Evolutionary conservation across 148 eudicot species (phyloP), one percentile per base, ranked within the genome.

Genomic region (Simmondsia chinensis): DNA sequence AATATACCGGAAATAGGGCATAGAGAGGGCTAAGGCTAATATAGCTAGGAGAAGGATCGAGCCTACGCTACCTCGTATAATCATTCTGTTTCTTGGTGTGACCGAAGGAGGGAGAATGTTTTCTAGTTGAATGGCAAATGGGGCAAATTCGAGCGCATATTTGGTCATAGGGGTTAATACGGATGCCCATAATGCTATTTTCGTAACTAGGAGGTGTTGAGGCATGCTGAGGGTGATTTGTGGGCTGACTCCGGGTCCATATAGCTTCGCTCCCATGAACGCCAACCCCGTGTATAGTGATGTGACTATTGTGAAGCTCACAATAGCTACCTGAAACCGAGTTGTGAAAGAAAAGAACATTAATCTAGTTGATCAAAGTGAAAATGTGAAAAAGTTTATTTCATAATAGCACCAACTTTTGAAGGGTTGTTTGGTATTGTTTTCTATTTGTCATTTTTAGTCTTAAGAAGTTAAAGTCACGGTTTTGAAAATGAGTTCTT

Each of bases 201-300:
- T 77, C 3, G 89, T 80, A 21, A 68, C 16, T 1, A 71, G 23
- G 24, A 52, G 66, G 22, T 65, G 46, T 12, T 34, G 66, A 26
- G 95, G 95, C 86, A 85, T 72, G 68, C 89, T 85, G 29, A 85
- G 89, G 20, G 95, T 85, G 43, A 85, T 64, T 46, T 85, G 89
- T 2, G 95, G 44, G 13, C 45, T 70, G 17, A 85, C 79, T 31
- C 63, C 54, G 4, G 80, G 61, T 2, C 95, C 95, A 23, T 69
- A 80, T 46, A 77, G 43, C 54, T 77, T 74, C 30, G 82, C 89
- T 5, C 95, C 95, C 77, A 70, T 52, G 72, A 85, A 80, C 3
- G 75, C 85, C 39, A 80, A 50, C 43, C 69, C 10, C 45, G 74
- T 67, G 65, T 84, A 84, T 8, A 72, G 60, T 20, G 51, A 9